Percentiles rank a stretch among this genome's conserved stretches.
These are phyloP conservation scores for Chrysosporium keratinophilum DNA, from an alignment of 2,329 filamentous ascomycete genomes.

Conservation along the genomic window DNA sequence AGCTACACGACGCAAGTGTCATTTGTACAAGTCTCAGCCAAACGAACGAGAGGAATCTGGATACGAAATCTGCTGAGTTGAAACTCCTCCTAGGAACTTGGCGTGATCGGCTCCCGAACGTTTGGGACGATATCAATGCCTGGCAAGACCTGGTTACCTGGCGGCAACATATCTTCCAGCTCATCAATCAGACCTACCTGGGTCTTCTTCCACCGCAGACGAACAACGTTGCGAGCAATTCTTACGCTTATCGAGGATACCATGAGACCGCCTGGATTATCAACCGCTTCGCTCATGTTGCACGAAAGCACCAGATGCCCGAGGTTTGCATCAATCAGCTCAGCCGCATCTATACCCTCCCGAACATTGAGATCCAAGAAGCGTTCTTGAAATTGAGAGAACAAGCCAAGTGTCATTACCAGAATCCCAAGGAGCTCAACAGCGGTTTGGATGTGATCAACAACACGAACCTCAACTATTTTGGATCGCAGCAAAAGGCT, in stretches of 20 bases:
- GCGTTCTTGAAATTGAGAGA: constrained; percentile 97
- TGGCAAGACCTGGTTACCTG: constrained; percentile 99
- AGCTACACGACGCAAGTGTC: constrained; percentile 92
- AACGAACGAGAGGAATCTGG: constrained; percentile 75
- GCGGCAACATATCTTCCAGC: constrained; percentile 95
- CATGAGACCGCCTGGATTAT: constrained; percentile 99
- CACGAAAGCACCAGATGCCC: constrained; percentile 88
- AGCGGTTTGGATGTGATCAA: constrained; percentile 97
- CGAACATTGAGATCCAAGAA: constrained; percentile 99
- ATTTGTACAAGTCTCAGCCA: constrained; percentile 84
- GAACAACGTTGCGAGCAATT: constrained; percentile 75
- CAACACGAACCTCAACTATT: constrained; percentile 98
- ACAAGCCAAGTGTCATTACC: constrained; percentile 97
- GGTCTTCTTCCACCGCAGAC: constrained; percentile 68
- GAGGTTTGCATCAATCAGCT: constrained; percentile 97
- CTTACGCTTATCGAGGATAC: constrained; percentile 92
- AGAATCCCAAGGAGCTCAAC: constrained; percentile 83
- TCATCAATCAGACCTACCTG: constrained; percentile 93
- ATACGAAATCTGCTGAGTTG: constrained; percentile 88
- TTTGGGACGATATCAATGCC: constrained; percentile 98
- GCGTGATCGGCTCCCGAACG: constrained; percentile 89
- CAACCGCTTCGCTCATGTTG: constrained; percentile 95
- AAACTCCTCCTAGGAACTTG: constrained; percentile 90
- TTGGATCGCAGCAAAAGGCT: constrained; percentile 88
- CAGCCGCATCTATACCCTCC: constrained; percentile 93